Evolutionary conservation across 116 monocot species (phyloP).

Genomic region (Phalaenopsis hybrid): DNA sequence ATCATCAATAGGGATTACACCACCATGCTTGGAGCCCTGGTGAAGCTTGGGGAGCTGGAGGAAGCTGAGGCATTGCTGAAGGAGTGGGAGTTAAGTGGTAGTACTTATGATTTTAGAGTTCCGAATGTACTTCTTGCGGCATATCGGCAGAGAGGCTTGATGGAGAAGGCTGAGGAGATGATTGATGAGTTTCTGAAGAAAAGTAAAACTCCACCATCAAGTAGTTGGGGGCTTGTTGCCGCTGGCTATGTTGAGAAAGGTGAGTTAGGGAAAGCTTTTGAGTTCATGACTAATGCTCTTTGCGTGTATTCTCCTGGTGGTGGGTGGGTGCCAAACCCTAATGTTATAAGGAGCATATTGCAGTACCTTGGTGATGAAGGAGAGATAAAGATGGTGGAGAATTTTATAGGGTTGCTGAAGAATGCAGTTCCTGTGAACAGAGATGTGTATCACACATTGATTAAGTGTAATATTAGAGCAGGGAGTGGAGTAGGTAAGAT

Average conservation of each 20-base stretch:
- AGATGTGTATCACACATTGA: conserved; percentile 55
- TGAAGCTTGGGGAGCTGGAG: conserved; percentile 54
- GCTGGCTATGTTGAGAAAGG: conserved; percentile 44
- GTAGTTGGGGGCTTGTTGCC: conserved; percentile 60
- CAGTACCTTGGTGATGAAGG: conserved; percentile 44
- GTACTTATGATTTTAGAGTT: conserved; percentile 55
- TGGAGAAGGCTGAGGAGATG: conserved; percentile 63
- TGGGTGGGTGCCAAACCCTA: conserved; percentile 44
- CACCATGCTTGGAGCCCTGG: conserved; percentile 49
- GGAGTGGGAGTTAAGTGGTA: conserved; percentile 56
- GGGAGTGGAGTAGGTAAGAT: conserved; percentile 35
- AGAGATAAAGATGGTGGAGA: conserved; percentile 25
- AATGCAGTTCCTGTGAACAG: conserved; percentile 29
- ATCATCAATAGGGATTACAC: conserved; percentile 57
- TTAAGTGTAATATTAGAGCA: conserved; percentile 39
- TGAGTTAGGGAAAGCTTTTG: conserved; percentile 39
- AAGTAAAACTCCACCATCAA: conserved; percentile 42
- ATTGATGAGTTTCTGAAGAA: conserved; percentile 42
- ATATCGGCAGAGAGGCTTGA: conserved; percentile 37
- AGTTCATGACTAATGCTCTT: conserved; percentile 57
- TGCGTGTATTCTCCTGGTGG: conserved; percentile 26
- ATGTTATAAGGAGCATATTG: conserved; percentile 32
- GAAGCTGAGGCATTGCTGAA: conserved; percentile 58
- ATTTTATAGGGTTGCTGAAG: conserved; percentile 49
- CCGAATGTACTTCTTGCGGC: conserved; percentile 55